phyloP scores from a whole-genome alignment of 2,329 filamentous ascomycete species.

The Plectosphaerella plurivora region DNA sequence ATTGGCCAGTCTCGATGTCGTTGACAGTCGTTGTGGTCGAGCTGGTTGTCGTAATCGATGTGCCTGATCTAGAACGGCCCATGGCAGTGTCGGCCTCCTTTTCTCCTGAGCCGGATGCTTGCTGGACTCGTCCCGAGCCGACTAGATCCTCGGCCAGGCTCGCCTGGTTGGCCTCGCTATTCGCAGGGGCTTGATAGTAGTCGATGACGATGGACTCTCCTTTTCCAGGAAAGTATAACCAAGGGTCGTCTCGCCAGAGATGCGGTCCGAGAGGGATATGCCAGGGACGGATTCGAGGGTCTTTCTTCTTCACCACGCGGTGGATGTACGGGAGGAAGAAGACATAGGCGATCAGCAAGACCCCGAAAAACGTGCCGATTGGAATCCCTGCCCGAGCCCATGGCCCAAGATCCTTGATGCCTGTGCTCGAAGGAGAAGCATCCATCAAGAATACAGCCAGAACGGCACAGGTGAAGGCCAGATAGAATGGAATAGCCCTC shows the following conservation, averaged over 20 bases:
- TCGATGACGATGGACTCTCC: slow-evolving; percentile 18
- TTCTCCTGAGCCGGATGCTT: too few species aligned
- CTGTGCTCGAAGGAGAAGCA: slow-evolving; percentile 10
- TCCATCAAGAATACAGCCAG: slow-evolving; percentile 16
- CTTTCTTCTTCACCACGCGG: slow-evolving; percentile 24
- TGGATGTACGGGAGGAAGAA: slow-evolving; percentile 32
- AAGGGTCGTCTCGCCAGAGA: slow-evolving; percentile 19
- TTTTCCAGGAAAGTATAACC: slow-evolving; percentile 17
- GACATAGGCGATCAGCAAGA: slow-evolving; percentile 20
- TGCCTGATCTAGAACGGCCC: slow-evolving; percentile 1
- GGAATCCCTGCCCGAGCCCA: slow-evolving; percentile 22
- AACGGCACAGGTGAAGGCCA: slow-evolving; percentile 15
- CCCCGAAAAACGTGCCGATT: slow-evolving; percentile 22
- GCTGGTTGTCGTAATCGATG: slow-evolving; percentile 7
- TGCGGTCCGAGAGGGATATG: slow-evolving; percentile 30
- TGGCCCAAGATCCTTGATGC: slow-evolving; percentile 26
- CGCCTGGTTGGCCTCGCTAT: too few species aligned
- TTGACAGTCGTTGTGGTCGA: neutral
- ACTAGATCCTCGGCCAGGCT: too few species aligned
- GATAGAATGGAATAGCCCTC: slow-evolving; percentile 18
- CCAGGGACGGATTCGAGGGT: slow-evolving; percentile 22
- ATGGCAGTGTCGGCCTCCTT: neutral
- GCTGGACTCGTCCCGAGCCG: too few species aligned
- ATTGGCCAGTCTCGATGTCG: neutral
- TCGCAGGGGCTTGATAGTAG: slow-evolving; percentile 14